Conservation (phyloP, 1,139 yeast species). For the Candida tropicalis region DNA sequence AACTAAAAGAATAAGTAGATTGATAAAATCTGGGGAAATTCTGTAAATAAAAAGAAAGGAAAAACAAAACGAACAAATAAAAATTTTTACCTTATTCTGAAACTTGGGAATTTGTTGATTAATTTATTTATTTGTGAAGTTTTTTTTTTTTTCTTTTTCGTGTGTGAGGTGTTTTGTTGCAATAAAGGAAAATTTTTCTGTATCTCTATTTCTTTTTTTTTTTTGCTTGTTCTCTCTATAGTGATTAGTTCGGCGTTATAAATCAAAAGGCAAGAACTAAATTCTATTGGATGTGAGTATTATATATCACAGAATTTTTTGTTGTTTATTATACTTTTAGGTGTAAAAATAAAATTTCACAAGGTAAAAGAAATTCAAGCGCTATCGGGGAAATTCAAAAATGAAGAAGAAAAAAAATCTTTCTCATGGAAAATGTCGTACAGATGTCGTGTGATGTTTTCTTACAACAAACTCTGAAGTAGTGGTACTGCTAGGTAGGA, state of each 20-base stretch:
- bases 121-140: conserved; percentile 1
- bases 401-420: background rate
- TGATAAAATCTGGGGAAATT: conserved; percentile 3
- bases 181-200: conserved; percentile 2
- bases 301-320: too few species aligned
- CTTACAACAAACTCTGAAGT: too few species aligned
- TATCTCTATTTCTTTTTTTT: background rate
- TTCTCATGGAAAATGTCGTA: background rate
- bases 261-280: background rate
- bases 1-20: background rate
- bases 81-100: background rate
- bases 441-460: conserved; percentile 2
- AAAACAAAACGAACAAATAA: background rate
- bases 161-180: background rate
- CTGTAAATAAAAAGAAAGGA: background rate
- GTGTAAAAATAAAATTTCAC: conserved; percentile 1
- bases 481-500: background rate
- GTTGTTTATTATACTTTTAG: background rate
- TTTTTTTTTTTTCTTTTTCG: background rate
- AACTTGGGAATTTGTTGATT: conserved; percentile 3
- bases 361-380: conserved; percentile 4
- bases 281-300: background rate
- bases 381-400: conserved; percentile 2
- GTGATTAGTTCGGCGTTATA: background rate
- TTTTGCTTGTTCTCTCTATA: too few species aligned